Conservation (phyloP, 768 basidiomycete genomes). For the Xanthoconium stramineum region DNA sequence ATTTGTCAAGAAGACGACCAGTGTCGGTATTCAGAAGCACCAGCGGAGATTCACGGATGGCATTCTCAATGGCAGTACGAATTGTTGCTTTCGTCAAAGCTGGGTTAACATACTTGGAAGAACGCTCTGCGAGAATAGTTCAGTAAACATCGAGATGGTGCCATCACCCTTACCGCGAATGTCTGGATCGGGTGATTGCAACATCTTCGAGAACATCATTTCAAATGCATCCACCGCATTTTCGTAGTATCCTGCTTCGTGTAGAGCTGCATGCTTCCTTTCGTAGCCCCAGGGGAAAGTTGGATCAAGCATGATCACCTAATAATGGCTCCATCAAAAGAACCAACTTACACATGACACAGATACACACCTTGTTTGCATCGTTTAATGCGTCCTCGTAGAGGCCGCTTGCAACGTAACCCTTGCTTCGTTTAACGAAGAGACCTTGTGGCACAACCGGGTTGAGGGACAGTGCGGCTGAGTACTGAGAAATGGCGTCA, state of each 20-base stretch:
- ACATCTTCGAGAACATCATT: not conserved
- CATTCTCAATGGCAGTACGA: not conserved
- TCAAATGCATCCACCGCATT: not conserved
- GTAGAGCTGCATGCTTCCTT: not conserved
- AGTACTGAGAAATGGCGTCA: not conserved
- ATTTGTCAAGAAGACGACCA: not conserved
- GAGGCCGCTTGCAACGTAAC: not conserved
- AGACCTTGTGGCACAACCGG: not conserved
- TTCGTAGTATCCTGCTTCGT: too few relatives aligned
- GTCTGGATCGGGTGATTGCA: not conserved
- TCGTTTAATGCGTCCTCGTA: not conserved
- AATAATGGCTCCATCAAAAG: not conserved
- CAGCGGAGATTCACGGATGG: not conserved
- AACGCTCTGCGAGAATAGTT: not conserved
- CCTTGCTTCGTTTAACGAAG: not conserved
- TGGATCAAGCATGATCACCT: not conserved
- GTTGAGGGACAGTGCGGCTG: not conserved
- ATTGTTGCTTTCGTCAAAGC: not conserved
- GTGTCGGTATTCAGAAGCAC: not conserved
- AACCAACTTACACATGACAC: too few relatives aligned
- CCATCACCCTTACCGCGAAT: not conserved
- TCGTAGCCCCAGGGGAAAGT: not conserved
- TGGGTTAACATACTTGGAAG: not conserved
- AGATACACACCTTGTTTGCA: not conserved
- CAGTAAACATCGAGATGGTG: not conserved